phyloP scores from a whole-genome alignment of 2,329 filamentous ascomycete genomes.

The Apiospora pterosperma region DNA sequence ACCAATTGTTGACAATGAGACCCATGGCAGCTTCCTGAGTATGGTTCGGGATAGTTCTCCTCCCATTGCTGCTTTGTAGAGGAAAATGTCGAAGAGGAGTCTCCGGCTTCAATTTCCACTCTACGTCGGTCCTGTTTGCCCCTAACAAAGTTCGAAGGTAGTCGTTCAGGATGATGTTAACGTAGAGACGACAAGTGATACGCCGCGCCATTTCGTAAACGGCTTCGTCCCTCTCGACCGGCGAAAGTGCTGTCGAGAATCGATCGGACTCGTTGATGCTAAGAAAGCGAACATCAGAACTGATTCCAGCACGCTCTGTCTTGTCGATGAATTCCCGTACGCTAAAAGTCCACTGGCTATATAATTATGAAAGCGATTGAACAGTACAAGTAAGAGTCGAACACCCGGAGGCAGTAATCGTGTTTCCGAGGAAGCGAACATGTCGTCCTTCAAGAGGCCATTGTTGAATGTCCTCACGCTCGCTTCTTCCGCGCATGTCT shows the following conservation, averaged over 20 bases:
- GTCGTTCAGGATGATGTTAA: conserved; percentile 55
- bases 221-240: conserved; percentile 36
- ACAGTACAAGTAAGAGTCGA: conserved; percentile 65
- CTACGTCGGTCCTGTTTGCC: conserved; percentile 53
- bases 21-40: neutral
- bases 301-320: neutral
- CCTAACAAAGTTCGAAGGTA: conserved; percentile 61
- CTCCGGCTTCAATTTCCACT: conserved; percentile 58
- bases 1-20: neutral
- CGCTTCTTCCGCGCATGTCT: neutral
- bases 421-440: conserved; percentile 63
- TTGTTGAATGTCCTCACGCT: conserved; percentile 19
- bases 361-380: conserved; percentile 69
- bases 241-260: neutral
- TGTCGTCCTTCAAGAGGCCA: conserved; percentile 69
- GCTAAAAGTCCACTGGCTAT: conserved; percentile 57
- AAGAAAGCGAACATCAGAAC: neutral
- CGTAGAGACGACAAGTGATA: conserved; percentile 51
- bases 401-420: conserved; percentile 67
- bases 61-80: fast-evolving
- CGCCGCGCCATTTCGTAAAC: conserved; percentile 55
- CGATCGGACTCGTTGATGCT: neutral
- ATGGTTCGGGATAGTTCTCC: neutral
- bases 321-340: neutral
- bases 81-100: neutral